Base-by-base conservation (phyloP, 2,329 filamentous ascomycete species). In the Ophidiomyces ophidiicola region DNA sequence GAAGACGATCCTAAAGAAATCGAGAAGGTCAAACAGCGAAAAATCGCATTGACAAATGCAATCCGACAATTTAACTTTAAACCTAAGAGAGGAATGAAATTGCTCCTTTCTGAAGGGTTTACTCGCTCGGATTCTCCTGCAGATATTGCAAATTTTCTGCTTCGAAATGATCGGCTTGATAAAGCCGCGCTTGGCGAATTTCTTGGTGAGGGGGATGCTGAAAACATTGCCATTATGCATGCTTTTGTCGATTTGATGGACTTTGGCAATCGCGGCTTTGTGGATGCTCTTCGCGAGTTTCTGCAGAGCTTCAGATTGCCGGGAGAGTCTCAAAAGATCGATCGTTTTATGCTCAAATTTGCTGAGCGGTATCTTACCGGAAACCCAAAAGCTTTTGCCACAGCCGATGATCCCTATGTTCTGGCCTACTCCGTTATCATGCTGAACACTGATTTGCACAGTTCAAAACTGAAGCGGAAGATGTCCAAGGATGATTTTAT, bases 281-380 rank as follows among this genome's bases (percentile, higher is more conserved):
- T 94, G 5, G 88, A 94, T 59, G 81, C 90, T 10, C 66, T 98
- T 18, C 78, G 90, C 25, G 79, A 85, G 43, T 98, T 98, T 53
- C 67, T 98, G 8, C 90, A 98, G 58, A 82, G 85, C 19, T 98
- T 98, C 68, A 81, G 90, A 46, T 68, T 98, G 10, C 90, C 90
- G 0, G 90, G 90, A 44, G 90, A 98, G 61, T 87, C 87, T 0
- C 90, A 98, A 57, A 98, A 98, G 67, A 98, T 98, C 49, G 90
- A 98, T 75, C 83, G 90, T 33, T 93, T 96, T 63, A 96, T 98
- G 90, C 68, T 98, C 49, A 98, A 98, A 59, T 98, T 96, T 62
- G 90, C 90, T 6, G 88, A 96, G 60, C 79, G 88, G 44, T 98
- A 98, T 58, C 82, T 93, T 36, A 81, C 80, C 44, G 87, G 87